Conservation (phyloP, 1,139 yeast genomes). For the Yamadazyma trypodendri region DNA sequence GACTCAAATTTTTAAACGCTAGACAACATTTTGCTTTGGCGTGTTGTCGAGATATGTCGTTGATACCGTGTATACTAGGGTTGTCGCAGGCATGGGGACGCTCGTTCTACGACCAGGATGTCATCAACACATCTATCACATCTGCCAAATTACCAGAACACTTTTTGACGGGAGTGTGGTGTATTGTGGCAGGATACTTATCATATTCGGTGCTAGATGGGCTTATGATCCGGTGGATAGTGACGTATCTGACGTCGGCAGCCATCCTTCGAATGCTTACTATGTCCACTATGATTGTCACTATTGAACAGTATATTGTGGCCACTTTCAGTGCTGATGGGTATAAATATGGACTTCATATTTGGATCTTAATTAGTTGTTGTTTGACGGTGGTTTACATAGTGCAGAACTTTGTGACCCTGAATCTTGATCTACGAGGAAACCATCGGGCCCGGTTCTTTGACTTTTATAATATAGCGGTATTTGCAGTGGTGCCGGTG, state of each 20-base stretch:
- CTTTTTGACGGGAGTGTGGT: slow-evolving; percentile 73
- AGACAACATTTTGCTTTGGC: slow-evolving; percentile 76
- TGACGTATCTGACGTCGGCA: slow-evolving; percentile 82
- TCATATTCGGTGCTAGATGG: slow-evolving; percentile 87
- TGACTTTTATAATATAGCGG: slow-evolving; percentile 81
- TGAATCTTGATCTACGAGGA: slow-evolving; percentile 63
- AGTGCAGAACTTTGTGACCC: slow-evolving; percentile 84
- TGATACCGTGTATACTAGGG: slow-evolving; percentile 62
- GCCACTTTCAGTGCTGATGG: slow-evolving; percentile 55
- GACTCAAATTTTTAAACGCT: slow-evolving; percentile 67
- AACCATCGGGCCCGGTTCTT: slow-evolving; percentile 58
- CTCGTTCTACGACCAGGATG: slow-evolving; percentile 29
- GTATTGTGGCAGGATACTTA: slow-evolving; percentile 81
- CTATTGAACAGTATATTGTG: slow-evolving; percentile 67
- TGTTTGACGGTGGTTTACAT: slow-evolving; percentile 80
- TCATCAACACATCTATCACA: slow-evolving; percentile 25
- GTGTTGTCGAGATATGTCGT: slow-evolving; percentile 68
- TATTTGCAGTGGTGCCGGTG: slow-evolving; percentile 95
- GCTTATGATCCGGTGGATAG: slow-evolving; percentile 89
- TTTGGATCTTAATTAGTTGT: slow-evolving; percentile 90
- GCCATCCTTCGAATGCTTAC: slow-evolving; percentile 84
- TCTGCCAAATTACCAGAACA: slow-evolving; percentile 68
- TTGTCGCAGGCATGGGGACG: slow-evolving; percentile 52
- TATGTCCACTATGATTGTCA: slow-evolving; percentile 70
- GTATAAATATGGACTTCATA: slow-evolving; percentile 67